phyloP scores from a whole-genome alignment of 2,329 filamentous ascomycete species.

The Aspergillus spinulosporus region DNA sequence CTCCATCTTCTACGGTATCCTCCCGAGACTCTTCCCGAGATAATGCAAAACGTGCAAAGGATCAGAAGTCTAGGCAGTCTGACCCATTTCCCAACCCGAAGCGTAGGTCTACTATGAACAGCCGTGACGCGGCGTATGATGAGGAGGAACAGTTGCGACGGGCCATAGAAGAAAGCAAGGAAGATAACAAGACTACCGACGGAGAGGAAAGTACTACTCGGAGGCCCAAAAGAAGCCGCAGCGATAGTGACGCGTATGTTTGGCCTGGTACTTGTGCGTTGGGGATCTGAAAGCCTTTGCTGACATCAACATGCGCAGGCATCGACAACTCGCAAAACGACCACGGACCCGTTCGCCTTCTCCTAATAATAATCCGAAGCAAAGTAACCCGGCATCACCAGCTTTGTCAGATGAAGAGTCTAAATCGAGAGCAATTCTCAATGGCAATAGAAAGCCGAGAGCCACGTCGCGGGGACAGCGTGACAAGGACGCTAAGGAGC shows the following conservation, averaged over 20 bases:
- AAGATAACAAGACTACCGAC: slow-evolving; percentile 61
- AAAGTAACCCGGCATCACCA: slow-evolving; percentile 47
- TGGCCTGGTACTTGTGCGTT: background rate
- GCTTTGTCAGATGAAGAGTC: slow-evolving; percentile 67
- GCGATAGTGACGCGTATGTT: slow-evolving; percentile 91
- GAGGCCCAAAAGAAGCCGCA: slow-evolving; percentile 78
- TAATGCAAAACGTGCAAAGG: slow-evolving; percentile 39
- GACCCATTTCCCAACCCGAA: slow-evolving; percentile 66
- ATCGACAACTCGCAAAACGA: slow-evolving; percentile 71
- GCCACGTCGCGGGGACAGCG: slow-evolving; percentile 55
- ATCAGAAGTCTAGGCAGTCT: slow-evolving; percentile 51
- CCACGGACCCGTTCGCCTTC: slow-evolving; percentile 80
- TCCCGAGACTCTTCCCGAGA: slow-evolving; percentile 47
- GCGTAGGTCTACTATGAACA: slow-evolving; percentile 95
- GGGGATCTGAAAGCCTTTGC: slow-evolving; percentile 20
- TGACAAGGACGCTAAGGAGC: slow-evolving; percentile 50
- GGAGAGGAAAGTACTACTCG: slow-evolving; percentile 58
- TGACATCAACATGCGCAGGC: slow-evolving; percentile 54
- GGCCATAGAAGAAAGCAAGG: slow-evolving; percentile 93
- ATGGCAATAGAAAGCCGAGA: slow-evolving; percentile 60
- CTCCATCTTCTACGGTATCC: slow-evolving; percentile 47
- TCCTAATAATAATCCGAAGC: slow-evolving; percentile 57
- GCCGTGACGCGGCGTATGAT: slow-evolving; percentile 89
- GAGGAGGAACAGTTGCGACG: slow-evolving; percentile 86
- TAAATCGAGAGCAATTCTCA: slow-evolving; percentile 37